A percentile compares a stretch with the other conserved stretches of the same genome.
These are phyloP conservation scores for Nemania sp. DNA, from an alignment of 2,329 filamentous ascomycete species.

Conservation along the genomic window DNA sequence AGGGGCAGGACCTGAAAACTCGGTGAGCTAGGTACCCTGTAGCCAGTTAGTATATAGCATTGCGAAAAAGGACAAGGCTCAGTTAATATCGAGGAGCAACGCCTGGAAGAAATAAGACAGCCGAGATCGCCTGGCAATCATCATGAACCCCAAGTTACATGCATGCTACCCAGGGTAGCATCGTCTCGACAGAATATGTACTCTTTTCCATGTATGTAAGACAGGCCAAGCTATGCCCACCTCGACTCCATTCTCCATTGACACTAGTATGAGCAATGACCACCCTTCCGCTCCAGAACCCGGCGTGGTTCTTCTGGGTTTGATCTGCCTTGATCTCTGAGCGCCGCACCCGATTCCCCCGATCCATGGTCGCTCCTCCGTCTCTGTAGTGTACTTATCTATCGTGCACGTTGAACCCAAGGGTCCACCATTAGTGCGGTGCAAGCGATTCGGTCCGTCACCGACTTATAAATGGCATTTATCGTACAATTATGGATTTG, in stretches of 20 bases:
- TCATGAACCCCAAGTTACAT: conserved; percentile 21
- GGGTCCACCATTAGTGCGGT: too few species aligned
- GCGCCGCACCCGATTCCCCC: too few species aligned
- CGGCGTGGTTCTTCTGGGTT: too few species aligned
- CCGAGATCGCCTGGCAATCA: background rate
- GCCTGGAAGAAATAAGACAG: background rate
- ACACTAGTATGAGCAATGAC: background rate
- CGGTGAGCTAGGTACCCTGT: conserved; percentile 23
- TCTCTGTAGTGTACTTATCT: too few species aligned
- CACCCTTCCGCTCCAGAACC: too few species aligned
- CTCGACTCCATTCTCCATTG: background rate
- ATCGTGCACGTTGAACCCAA: too few species aligned
- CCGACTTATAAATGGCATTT: too few species aligned
- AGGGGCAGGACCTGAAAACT: conserved; percentile 10
- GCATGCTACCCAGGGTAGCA: conserved; percentile 20
- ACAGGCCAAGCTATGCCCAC: background rate
- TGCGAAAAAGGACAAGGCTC: background rate
- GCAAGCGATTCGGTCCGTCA: too few species aligned
- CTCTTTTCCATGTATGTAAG: background rate
- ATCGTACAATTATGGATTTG: too few species aligned
- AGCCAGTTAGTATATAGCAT: background rate
- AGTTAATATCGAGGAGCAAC: background rate
- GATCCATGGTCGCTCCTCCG: too few species aligned
- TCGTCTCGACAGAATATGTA: background rate
- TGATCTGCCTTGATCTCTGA: too few species aligned